Evolutionary conservation across 2,329 filamentous ascomycete genomes (phyloP).

Genomic region (Trichoderma oligosporum): DNA sequence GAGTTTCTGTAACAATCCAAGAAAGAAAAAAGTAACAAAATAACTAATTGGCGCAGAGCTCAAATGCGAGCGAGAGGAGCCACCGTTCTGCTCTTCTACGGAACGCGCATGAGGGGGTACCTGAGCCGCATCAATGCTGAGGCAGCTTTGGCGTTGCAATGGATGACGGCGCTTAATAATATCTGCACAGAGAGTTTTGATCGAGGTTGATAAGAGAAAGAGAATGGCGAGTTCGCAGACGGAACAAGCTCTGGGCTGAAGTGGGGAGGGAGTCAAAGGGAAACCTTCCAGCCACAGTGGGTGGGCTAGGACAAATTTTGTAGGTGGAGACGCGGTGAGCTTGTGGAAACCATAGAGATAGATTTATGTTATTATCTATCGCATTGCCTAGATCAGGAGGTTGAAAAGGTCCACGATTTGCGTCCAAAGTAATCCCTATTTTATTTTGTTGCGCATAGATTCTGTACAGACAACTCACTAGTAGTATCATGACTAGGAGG

Average conservation of each 20-base stretch:
- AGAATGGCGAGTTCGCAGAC: slow-evolving; percentile 6
- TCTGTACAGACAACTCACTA: too few species aligned
- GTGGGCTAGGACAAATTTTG: neutral
- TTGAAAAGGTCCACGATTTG: too few species aligned
- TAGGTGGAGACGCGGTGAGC: neutral
- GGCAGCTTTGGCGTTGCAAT: slow-evolving; percentile 1
- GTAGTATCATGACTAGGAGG: too few species aligned
- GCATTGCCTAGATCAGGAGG: slow-evolving; percentile 7
- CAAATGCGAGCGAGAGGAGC: neutral
- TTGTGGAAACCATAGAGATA: too few species aligned
- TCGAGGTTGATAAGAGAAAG: slow-evolving; percentile 5
- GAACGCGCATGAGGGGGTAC: slow-evolving; percentile 7
- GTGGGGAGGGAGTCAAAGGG: slow-evolving; percentile 2
- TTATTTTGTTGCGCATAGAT: too few species aligned
- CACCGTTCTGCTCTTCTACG: slow-evolving; percentile 10
- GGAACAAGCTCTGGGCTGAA: slow-evolving; percentile 10
- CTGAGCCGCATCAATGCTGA: slow-evolving; percentile 15
- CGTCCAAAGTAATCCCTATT: too few species aligned
- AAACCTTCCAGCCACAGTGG: slow-evolving; percentile 16
- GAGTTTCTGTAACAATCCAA: neutral
- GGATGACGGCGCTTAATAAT: neutral
- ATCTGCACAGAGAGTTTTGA: neutral
- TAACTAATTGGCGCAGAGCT: slow-evolving; percentile 2
- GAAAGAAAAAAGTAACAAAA: neutral
- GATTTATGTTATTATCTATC: too few species aligned